Conservation (phyloP, 305 asterid genomes). For the Caryopteris hybrid region DNA sequence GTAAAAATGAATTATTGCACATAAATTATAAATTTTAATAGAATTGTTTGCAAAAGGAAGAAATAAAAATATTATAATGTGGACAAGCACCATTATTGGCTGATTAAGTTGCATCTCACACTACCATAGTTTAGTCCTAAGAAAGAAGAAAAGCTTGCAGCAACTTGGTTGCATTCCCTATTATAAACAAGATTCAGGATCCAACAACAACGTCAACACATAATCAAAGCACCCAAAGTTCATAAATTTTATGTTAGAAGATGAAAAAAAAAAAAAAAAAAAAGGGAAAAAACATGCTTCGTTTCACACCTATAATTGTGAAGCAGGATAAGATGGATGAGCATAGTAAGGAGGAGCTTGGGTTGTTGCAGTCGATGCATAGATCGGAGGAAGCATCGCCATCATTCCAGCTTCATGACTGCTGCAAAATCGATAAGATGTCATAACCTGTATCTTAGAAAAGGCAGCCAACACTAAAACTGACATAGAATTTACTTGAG, state of each 20-base stretch:
- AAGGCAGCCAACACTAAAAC: too few species aligned
- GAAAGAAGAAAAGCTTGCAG: background rate
- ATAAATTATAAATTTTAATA: too few species aligned
- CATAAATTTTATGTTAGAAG: background rate
- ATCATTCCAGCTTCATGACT: conserved; percentile 22
- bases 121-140: too few species aligned
- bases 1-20: too few species aligned
- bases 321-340: conserved; percentile 36
- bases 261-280: background rate
- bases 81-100: too few species aligned
- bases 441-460: too few species aligned
- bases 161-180: background rate
- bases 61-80: too few species aligned
- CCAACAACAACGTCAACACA: background rate
- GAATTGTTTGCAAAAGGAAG: too few species aligned
- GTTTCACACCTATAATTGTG: conserved; percentile 23
- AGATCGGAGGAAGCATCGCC: conserved; percentile 21
- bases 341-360: conserved; percentile 36
- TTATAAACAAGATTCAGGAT: background rate
- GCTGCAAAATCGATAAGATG: conserved; percentile 3
- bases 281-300: background rate
- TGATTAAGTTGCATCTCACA: too few species aligned
- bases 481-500: too few species aligned
- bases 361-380: conserved; percentile 23
- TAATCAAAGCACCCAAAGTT: background rate